Percentiles rank a stretch among this genome's conserved stretches.
Conservation (phyloP, 2,329 filamentous ascomycete genomes). For the Metarhizium humberi region DNA sequence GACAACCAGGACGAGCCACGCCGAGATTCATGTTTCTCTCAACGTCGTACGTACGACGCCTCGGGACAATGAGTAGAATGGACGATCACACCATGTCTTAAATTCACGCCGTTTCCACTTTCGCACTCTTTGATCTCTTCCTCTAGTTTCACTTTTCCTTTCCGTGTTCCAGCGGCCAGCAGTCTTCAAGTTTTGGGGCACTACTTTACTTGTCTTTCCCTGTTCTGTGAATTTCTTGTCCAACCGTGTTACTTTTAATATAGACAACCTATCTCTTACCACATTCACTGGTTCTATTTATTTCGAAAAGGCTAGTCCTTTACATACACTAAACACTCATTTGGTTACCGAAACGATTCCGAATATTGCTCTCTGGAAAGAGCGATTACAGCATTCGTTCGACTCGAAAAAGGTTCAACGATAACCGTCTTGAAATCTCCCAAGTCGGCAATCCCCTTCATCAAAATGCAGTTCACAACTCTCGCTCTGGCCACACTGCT, state of each 20-base stretch:
- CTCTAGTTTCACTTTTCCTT: not conserved
- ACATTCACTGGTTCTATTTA: not conserved
- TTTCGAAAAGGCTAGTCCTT: slow-evolving; percentile 37
- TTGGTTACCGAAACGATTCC: not conserved
- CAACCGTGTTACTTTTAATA: not conserved
- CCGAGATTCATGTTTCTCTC: not conserved
- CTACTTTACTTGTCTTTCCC: not conserved
- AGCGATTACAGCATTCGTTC: slow-evolving; percentile 1
- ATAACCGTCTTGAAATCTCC: not conserved
- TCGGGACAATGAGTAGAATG: not conserved
- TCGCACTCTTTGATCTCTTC: not conserved
- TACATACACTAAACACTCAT: not conserved
- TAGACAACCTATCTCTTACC: not conserved
- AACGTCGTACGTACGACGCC: not conserved
- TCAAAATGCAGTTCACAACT: slow-evolving; percentile 45
- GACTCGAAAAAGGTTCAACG: not conserved
- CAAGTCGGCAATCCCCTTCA: slow-evolving; percentile 2
- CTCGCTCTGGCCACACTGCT: slow-evolving; percentile 37
- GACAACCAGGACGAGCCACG: not conserved
- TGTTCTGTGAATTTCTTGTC: not conserved
- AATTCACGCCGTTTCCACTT: not conserved
- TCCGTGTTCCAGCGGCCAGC: not conserved
- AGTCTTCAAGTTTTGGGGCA: not conserved
- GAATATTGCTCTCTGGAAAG: slow-evolving; percentile 5
- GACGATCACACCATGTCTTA: not conserved